Evolutionary conservation across 2,329 filamentous ascomycete species (phyloP).

Genomic region (Trichoderma pleuroti): DNA sequence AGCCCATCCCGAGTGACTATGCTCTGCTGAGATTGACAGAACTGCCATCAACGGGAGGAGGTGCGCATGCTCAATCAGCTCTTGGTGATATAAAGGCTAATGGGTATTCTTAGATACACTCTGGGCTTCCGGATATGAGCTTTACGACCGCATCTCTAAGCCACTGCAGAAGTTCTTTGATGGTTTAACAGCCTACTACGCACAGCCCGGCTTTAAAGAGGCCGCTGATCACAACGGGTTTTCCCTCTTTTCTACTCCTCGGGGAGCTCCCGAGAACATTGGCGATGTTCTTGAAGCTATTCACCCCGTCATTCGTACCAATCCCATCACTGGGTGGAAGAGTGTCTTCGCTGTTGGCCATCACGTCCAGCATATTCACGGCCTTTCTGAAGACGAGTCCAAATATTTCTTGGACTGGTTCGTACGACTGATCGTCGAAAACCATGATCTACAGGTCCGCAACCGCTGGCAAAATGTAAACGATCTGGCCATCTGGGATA

Average conservation of each 20-base stretch:
- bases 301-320: slow-evolving; percentile 56
- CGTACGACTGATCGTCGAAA: slow-evolving; percentile 47
- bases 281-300: slow-evolving; percentile 48
- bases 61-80: slow-evolving; percentile 20
- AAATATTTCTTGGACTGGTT: slow-evolving; percentile 49
- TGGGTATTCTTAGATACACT: slow-evolving; percentile 35
- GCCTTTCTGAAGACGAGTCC: slow-evolving; percentile 51
- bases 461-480: slow-evolving; percentile 49
- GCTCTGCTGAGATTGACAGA: slow-evolving; percentile 56
- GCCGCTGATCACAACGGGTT: slow-evolving; percentile 47
- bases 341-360: slow-evolving; percentile 49
- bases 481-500: slow-evolving; percentile 64
- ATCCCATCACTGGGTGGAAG: slow-evolving; percentile 59
- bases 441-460: slow-evolving; percentile 56
- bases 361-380: slow-evolving; percentile 54
- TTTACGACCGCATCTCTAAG: slow-evolving; percentile 53
- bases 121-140: slow-evolving; percentile 60
- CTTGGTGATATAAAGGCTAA: background rate
- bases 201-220: slow-evolving; percentile 49
- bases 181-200: slow-evolving; percentile 45
- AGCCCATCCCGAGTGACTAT: slow-evolving; percentile 53
- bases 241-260: slow-evolving; percentile 40
- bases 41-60: slow-evolving; percentile 54
- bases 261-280: slow-evolving; percentile 56
- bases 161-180: slow-evolving; percentile 46